Percentiles rank a stretch among this genome's conserved stretches.
phyloP scores from a whole-genome alignment of 2,329 filamentous ascomycete genomes.

The Cladosporium sp. region DNA sequence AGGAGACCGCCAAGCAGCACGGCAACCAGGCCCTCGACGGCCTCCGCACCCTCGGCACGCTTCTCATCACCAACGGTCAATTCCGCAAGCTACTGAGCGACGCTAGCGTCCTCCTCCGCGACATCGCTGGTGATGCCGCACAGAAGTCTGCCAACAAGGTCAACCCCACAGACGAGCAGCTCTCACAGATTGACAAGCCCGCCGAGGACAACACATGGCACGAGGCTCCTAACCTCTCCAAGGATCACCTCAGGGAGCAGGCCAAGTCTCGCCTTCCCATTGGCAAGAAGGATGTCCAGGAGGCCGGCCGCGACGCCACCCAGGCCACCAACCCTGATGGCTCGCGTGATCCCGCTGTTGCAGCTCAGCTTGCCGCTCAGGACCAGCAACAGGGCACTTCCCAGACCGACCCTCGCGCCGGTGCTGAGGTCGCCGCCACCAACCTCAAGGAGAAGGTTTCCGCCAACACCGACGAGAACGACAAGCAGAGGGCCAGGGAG shows the following conservation, averaged over 20 bases:
- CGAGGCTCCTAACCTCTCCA: conserved; percentile 72
- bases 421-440: conserved; percentile 43
- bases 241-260: conserved; percentile 64
- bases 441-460: conserved; percentile 54
- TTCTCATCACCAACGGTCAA: conserved; percentile 93
- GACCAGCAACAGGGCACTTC: conserved; percentile 46
- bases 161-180: conserved; percentile 71
- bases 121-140: conserved; percentile 88
- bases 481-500: conserved; percentile 41
- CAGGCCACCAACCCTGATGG: conserved; percentile 54
- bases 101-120: conserved; percentile 72
- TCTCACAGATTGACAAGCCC: conserved; percentile 73
- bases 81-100: conserved; percentile 88
- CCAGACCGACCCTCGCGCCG: conserved; percentile 49
- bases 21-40: conserved; percentile 79
- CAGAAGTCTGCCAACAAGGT: conserved; percentile 70
- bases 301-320: conserved; percentile 55
- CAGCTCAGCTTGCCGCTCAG: conserved; percentile 50
- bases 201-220: conserved; percentile 94
- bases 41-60: conserved; percentile 77
- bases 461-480: conserved; percentile 62
- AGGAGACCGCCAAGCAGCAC: conserved; percentile 75
- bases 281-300: conserved; percentile 55
- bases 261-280: conserved; percentile 56
- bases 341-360: conserved; percentile 51